These are phyloP conservation scores for Golubevia pallescens DNA, from an alignment of 1,284 basidiomycete genomes.

Conservation along the genomic window DNA sequence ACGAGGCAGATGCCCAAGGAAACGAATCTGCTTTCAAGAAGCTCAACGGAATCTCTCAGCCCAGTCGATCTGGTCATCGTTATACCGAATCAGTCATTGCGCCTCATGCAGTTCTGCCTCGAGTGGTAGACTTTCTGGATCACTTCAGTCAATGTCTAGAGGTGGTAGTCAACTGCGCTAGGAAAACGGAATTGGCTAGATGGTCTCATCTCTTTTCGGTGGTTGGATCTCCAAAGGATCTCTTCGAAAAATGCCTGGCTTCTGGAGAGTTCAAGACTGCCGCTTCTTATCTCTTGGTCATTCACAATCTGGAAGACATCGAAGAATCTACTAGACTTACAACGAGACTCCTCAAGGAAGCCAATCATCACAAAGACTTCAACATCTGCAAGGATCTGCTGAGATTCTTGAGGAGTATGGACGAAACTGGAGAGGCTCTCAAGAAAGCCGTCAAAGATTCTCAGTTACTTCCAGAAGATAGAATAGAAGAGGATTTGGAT, in stretches of 20 bases:
- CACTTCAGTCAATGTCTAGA: slow-evolving; percentile 88
- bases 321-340: slow-evolving; percentile 40
- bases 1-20: slow-evolving; percentile 71
- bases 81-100: no score
- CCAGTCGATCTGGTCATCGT: no score
- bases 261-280: slow-evolving; percentile 83
- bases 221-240: slow-evolving; percentile 83
- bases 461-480: slow-evolving; percentile 9
- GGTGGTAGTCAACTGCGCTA: slow-evolving; percentile 92
- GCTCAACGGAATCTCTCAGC: not conserved
- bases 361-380: slow-evolving; percentile 26
- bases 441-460: slow-evolving; percentile 13
- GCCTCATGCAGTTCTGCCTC: slow-evolving; percentile 70
- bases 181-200: slow-evolving; percentile 92
- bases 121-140: slow-evolving; percentile 87
- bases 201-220: slow-evolving; percentile 88
- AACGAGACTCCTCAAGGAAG: slow-evolving; percentile 29
- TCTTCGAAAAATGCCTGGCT: slow-evolving; percentile 87
- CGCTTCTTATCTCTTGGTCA: slow-evolving; percentile 86
- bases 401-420: slow-evolving; percentile 41
- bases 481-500: slow-evolving; percentile 1
- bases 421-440: slow-evolving; percentile 25
- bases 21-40: not conserved
- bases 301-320: slow-evolving; percentile 95
- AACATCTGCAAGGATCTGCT: slow-evolving; percentile 37